Base-by-base conservation (phyloP, 495 filamentous ascomycete species). In the Tuber indicum region DNA sequence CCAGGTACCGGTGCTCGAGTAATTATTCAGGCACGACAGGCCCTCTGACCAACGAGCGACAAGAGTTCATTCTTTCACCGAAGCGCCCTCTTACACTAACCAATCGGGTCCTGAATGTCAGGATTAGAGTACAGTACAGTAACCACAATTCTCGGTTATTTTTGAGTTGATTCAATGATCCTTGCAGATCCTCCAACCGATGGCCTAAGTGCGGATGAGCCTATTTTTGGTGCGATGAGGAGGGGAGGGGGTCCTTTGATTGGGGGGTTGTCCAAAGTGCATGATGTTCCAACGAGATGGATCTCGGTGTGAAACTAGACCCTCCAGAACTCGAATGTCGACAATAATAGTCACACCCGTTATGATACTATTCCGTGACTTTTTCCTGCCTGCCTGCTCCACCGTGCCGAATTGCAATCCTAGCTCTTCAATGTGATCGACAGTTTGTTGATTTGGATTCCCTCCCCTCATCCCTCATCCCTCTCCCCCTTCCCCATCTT, bases 91-190 rank as follows among this genome's bases (percentile, higher is more conserved):
- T 36, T 5, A 41, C 39, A 41, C 1, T 41, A 36, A 36, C 58
- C 58, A 66, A 66, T 66, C 58, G 14, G 32, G 26, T 66, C 26
- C 58, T 16, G 26, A 36, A 26, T 66, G 58, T 66, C 6, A 19
- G 58, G 58, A 8, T 66, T 36, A 66, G 32, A 66, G 26, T n/a
- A n/a, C n/a, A n/a, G n/a, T n/a, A n/a, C n/a, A n/a, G n/a, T 17
- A 36, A 66, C 26, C 0, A 36, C 26, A 62, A 16, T 26, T 36
- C 49, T 75, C 72, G 76, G 66, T 66, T 79, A 79, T 79, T 79
- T 79, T 79, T 72, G 76, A 73, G 77, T 62, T 72, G 49, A 71
- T 49, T 52, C 44, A 73, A 43, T 39, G 9, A 36, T 36, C 58
- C 58, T 19, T 36, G 58, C 26, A 16, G 8, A 26, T 66, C 10